Evolutionary conservation across 257 asterid species (phyloP), one percentile per base, ranked within the genome.

Genomic region (Nicotiana benthamiana): DNA sequence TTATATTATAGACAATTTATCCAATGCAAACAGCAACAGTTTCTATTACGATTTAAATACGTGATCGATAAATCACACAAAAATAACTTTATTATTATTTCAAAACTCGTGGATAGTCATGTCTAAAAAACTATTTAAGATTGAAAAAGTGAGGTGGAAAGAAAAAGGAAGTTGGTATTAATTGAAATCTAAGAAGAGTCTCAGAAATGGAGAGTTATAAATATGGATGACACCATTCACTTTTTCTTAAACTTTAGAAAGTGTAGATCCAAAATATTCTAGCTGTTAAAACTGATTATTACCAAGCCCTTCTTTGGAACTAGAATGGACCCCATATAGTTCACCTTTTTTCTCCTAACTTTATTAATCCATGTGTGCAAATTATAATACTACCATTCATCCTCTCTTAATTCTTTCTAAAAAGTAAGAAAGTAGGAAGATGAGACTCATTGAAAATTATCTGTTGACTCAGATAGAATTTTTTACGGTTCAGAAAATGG

Each of bases 161-260:
- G 36, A 6, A 46, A 68, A 70, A 40, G 77, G 34, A 28, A 2
- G 32, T 36, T 72, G 77, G 36, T 72, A 72, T 46, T 72, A 72
- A 72, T 72, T 72, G 77, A 72, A 72, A 83, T 72, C 82, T 77
- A 81, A 32, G 70, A 60, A 81, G 83, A 70, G 70, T 83, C 86
- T 72, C 79, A 30, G 36, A 26, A 30, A 43, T 27, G 8, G 72
- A 64, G n/a, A 59, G 72, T 22, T 56, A 22, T 34, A 17, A 67
- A 43, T 65, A 70, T 34, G 18, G 54, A 28, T 57, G 52, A 66
- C 57, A 75, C 34, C 56, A 70, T 46, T 46, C 59, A 72, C 60
- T 24, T 81, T 77, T 59, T 17, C 11, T 32, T 56, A 27, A 56
- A 64, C 65, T 51, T 78, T 78, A 54, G 20, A 52, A 61, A 32